Evolutionary conservation across 2,329 filamentous ascomycete species (phyloP), one percentile per base, ranked within the genome.

Genomic region (Chalaropsis thielavioides): DNA sequence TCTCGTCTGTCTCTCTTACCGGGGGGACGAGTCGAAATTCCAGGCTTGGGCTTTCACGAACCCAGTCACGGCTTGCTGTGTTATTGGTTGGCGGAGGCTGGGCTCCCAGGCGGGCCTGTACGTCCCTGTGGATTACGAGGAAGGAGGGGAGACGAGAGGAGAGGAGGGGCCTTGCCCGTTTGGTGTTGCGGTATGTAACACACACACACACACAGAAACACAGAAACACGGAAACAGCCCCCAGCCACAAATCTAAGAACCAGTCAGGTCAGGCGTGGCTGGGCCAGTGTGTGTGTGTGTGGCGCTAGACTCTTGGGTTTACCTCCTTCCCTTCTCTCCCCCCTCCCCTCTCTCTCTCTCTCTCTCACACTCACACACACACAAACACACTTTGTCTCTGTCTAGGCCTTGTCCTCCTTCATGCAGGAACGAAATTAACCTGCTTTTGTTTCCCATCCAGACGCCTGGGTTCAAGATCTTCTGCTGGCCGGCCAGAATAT

Each of bases 351-450:
- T 22, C 15, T 17, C 22, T 51, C 24, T 46, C 19, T 51, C 15
- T 27, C 19, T 27, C 46, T 22, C 44, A 17, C 11, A n/a, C 46
- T 27, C 35, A 38, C 8, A 10, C 4, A 38, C 8, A 38, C 35
- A 38, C 35, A 38, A 4, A 5, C 35, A 5, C 5, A 1, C 35
- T 31, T 31, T 31, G 31, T 31, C 31, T 31, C 31, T 8, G 35
- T 38, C 35, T 8, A 51, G 46, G 19, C 54, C 27, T 35, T n/a
- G 51, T 8, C 51, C 24, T 27, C n/a, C 27, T 6, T 51, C 22
- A 58, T 58, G 54, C 54, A 58, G 54, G 54, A 58, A 58, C 54
- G 27, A 58, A 35, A 58, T 58, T 58, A 58, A 35, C 54, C 27
- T 58, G 24, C 24, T 19, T 35, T 58, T 58, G 51, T 35, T 35